Base-by-base conservation (phyloP, 2,329 filamentous ascomycete species). In the Colletotrichum falcatum region DNA sequence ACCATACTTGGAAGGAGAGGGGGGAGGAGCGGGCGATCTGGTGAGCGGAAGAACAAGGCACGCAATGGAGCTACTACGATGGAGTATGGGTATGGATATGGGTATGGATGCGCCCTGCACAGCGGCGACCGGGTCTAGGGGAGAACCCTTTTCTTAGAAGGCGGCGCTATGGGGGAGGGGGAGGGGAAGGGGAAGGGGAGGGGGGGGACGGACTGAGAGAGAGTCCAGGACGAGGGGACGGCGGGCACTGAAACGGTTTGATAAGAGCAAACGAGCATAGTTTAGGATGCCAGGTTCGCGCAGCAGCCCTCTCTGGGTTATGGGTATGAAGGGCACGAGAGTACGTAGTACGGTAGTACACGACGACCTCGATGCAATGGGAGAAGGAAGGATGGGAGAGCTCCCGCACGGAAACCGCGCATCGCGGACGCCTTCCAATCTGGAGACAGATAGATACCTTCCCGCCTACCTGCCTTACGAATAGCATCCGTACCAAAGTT, bases 1-100 rank as follows among this genome's bases (percentile, higher is more conserved):
- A 80, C 83, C 83, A 77, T 80, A 83, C 81, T 83, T 79, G 83
- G 83, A 85, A 86, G 84, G 83, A 84, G 83, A 49, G 81, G 79
- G 77, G 76, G 77, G 76, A 75, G 72, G 74, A 77, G 76, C 77
- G 75, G 76, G 75, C 76, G 79, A 81, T 81, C 79, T 80, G 76
- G 77, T 77, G 76, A 76, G 64, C 67, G 65, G 69, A 71, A 71
- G 69, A 71, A 71, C 69, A 71, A 70, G 66, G 67, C 65, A 71
- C 54, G 65, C 39, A 70, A 61, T 70, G 69, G 69, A 71, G 60
- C 69, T 65, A 70, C 74, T 73, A 76, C 71, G 70, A 72, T 71
- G 62, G 58, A 68, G 70, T 72, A n/a, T n/a, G n/a, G n/a, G n/a
- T n/a, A n/a, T n/a, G n/a, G n/a, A n/a, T n/a, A n/a, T n/a, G n/a